Conservation (phyloP, 768 basidiomycete species). For the Boletus tomentosulus region DNA sequence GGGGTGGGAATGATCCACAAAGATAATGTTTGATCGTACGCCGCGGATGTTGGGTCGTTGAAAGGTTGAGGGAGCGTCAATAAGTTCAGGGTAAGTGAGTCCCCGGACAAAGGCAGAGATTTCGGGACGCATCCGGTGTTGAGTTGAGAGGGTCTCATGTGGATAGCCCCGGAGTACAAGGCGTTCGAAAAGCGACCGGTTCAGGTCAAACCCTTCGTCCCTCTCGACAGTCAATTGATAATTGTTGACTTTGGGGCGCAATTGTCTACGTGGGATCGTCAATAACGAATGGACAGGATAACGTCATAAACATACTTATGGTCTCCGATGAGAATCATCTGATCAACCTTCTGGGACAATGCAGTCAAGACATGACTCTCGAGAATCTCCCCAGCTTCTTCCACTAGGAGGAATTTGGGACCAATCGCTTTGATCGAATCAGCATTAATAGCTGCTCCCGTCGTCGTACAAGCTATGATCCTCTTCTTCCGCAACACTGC, state of each 20-base stretch:
- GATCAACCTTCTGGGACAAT: constrained; percentile 40
- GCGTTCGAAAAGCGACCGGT: constrained; percentile 64
- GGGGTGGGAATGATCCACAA: constrained; percentile 53
- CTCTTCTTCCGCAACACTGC: constrained; percentile 41
- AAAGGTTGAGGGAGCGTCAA: constrained; percentile 48
- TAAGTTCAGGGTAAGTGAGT: constrained; percentile 65
- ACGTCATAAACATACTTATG: constrained; percentile 49
- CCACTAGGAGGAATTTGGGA: constrained; percentile 52
- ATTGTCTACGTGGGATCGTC: constrained; percentile 41
- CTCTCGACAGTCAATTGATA: constrained; percentile 65
- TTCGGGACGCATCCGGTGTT: constrained; percentile 74
- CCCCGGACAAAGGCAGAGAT: constrained; percentile 58
- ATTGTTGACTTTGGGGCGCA: constrained; percentile 68
- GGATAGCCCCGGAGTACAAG: constrained; percentile 59
- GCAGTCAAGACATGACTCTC: constrained; percentile 65
- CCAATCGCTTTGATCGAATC: constrained; percentile 39
- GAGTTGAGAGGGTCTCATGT: constrained; percentile 49
- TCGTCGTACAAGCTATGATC: constrained; percentile 67
- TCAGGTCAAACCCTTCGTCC: constrained; percentile 63
- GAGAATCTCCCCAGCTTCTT: too few species aligned
- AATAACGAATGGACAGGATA: neutral
- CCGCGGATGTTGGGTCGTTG: constrained; percentile 51
- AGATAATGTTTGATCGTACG: constrained; percentile 54
- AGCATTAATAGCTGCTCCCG: constrained; percentile 59
- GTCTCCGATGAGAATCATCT: constrained; percentile 66